Evolutionary conservation across 441 rosid genomes (phyloP).

Genomic region (Isatis lusitanica): DNA sequence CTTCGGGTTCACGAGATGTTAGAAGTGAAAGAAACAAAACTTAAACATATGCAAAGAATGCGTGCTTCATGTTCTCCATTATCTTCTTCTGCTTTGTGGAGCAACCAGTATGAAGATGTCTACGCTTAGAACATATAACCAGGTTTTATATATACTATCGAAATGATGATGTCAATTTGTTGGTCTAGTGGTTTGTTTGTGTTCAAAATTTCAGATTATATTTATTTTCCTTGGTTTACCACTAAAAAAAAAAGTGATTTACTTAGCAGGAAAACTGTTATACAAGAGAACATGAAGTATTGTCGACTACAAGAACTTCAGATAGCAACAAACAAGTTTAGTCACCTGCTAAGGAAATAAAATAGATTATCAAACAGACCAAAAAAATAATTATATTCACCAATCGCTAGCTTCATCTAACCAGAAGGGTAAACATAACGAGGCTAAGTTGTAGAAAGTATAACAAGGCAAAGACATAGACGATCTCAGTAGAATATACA

Average conservation of each 20-base stretch:
- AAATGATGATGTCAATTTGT: background rate
- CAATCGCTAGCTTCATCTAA: constrained; percentile 1
- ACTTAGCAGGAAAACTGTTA: background rate
- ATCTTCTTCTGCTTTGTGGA: background rate
- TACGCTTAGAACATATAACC: background rate
- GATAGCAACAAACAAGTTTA: background rate
- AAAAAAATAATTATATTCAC: background rate
- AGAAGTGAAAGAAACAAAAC: background rate
- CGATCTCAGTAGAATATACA: background rate
- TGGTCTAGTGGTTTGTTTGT: background rate
- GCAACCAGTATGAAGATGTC: background rate
- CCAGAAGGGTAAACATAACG: background rate
- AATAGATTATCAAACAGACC: background rate
- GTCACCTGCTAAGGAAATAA: background rate
- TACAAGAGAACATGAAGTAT: background rate
- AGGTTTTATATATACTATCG: background rate
- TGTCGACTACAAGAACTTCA: too few relatives aligned
- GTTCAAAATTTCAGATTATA: background rate
- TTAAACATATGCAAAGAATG: background rate
- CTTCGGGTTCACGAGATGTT: background rate
- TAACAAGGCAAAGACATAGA: background rate
- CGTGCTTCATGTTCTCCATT: background rate
- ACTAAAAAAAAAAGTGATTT: background rate
- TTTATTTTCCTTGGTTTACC: background rate
- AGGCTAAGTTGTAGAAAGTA: background rate